Evolutionary conservation across 768 basidiomycete genomes (phyloP), one percentile per base, ranked within the genome.

Genomic region (Hypholoma sublateritium): DNA sequence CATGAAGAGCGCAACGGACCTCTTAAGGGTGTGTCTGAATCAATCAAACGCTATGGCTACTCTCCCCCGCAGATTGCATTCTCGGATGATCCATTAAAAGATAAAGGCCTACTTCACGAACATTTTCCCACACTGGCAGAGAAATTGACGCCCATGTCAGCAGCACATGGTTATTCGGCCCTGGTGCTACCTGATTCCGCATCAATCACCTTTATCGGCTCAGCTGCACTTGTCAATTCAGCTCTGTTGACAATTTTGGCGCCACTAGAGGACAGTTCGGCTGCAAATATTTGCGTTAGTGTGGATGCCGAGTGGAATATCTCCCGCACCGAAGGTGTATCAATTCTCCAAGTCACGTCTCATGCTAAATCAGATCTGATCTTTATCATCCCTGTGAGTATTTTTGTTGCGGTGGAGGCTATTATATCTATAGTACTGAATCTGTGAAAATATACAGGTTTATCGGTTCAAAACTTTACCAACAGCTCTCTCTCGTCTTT

Each of bases 1-100:
- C 68, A 68, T 43, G 42, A 43, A 19, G 42, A 43, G n/a, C 42
- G 42, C 13, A 43, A 43, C 12, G 42, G 42, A n/a, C 14, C 42
- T 2, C 22, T 43, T 13, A 43, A 17, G 22, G 42, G 42, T 16
- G 12, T 43, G 2, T 43, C 42, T 9, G 14, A 43, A 2, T 43
- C 42, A 14, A 43, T 43, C 4, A 14, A 7, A 12, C 42, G 42
- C 42, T 43, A 43, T 17, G 42, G 42, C 17, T 43, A 43, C n/a
- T 11, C 13, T n/a, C 9, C n/a, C 2, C 42, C 42, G 2, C 17
- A 19, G 4, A 43, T 43, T 2, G 42, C 42, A 1, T 43, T n/a
- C 5, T n/a, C n/a, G 14, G 42, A 43, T 43, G 42, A 43, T 17
- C 42, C 42, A 0, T 2, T 43, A 14, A 43, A 43, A n/a, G 42